These are phyloP conservation scores for Trametes cinnabarina DNA, from an alignment of 768 basidiomycete species.

Conservation along the genomic window DNA sequence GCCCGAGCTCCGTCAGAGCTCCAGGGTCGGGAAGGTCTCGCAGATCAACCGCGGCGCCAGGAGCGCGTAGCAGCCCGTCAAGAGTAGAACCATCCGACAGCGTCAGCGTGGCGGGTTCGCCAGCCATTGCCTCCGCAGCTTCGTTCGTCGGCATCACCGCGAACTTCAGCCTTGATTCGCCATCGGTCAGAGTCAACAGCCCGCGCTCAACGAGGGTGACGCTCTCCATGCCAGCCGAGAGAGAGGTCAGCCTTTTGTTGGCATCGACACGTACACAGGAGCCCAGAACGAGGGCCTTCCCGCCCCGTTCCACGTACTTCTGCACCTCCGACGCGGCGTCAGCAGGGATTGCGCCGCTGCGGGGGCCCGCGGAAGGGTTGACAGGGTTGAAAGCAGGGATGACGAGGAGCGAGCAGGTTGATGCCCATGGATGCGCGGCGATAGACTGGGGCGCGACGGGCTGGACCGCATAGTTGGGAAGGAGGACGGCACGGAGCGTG, in stretches of 20 bases:
- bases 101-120: background rate
- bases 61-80: background rate
- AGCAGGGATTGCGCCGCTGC: constrained; percentile 39
- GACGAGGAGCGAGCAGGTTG: constrained; percentile 74
- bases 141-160: background rate
- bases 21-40: background rate
- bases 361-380: constrained; percentile 19
- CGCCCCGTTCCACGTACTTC: constrained; percentile 63
- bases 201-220: constrained; percentile 29
- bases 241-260: background rate
- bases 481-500: constrained; percentile 54
- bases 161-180: constrained; percentile 7
- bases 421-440: constrained; percentile 70
- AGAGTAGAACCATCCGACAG: background rate
- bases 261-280: constrained; percentile 35
- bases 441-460: constrained; percentile 57
- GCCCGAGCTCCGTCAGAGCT: background rate
- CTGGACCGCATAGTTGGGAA: constrained; percentile 79
- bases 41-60: background rate
- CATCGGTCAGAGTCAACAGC: constrained; percentile 26
- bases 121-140: background rate
- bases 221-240: constrained; percentile 44
- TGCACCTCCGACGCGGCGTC: constrained; percentile 42
- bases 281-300: constrained; percentile 67
- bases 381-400: constrained; percentile 54